Conservation (phyloP, 345 rosid genomes). For the Toxicodendron radicans region DNA sequence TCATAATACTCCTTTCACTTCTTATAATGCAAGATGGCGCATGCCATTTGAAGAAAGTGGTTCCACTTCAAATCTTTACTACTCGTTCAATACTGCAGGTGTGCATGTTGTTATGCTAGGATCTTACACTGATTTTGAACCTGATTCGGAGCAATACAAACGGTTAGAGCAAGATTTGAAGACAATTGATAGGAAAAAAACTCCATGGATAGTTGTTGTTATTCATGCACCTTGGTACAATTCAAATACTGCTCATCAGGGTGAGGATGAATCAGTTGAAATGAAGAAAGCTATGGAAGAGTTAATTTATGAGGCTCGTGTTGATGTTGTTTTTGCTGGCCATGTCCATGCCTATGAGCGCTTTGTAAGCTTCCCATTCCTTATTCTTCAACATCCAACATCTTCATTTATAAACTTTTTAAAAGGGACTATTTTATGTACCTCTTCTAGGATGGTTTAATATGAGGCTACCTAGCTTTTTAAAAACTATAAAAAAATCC, state of each 20-base stretch:
- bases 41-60: constrained; percentile 76
- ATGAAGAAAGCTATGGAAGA: constrained; percentile 73
- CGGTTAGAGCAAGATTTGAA: constrained; percentile 63
- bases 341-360: constrained; percentile 94
- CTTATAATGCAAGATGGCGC: constrained; percentile 73
- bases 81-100: constrained; percentile 66
- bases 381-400: background rate
- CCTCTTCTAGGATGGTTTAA: too few relatives aligned
- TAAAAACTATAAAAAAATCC: too few relatives aligned
- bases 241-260: constrained; percentile 73
- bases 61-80: constrained; percentile 76
- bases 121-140: constrained; percentile 64
- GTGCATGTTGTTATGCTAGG: constrained; percentile 82
- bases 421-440: too few relatives aligned
- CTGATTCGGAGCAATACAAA: constrained; percentile 57
- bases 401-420: background rate
- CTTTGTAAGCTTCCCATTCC: constrained; percentile 51
- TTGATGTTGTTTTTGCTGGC: constrained; percentile 73
- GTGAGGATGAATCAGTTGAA: constrained; percentile 51
- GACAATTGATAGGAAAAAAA: constrained; percentile 50
- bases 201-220: constrained; percentile 76
- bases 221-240: constrained; percentile 91
- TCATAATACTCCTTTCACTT: constrained; percentile 49
- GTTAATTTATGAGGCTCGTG: constrained; percentile 64
- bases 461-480: too few relatives aligned